A percentile compares a stretch with the other conserved stretches of the same genome.
These are phyloP conservation scores for Citrullus colocynthis DNA, from an alignment of 306 rosid species.

Conservation along the genomic window DNA sequence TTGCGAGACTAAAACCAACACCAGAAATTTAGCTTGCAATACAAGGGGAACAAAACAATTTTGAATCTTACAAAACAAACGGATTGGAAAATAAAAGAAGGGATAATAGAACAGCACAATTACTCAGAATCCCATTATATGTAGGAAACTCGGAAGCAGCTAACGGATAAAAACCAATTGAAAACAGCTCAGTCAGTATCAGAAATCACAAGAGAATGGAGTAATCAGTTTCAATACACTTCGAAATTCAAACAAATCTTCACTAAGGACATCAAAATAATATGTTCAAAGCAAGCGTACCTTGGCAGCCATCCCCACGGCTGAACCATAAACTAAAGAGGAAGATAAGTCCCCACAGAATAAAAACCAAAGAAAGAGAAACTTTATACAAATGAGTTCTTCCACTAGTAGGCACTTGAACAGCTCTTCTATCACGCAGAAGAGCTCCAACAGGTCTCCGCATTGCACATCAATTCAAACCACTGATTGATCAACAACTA, in stretches of 20 bases:
- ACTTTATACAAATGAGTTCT: constrained; percentile 42
- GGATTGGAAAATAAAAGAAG: not conserved
- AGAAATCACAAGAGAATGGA: not conserved
- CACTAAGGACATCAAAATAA: not conserved
- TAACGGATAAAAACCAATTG: not conserved
- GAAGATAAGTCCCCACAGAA: constrained; percentile 58
- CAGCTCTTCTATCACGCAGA: constrained; percentile 46
- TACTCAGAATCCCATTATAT: not conserved
- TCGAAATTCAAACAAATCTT: not conserved
- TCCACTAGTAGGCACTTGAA: constrained; percentile 32
- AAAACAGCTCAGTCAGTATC: not conserved
- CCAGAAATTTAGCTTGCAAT: not conserved
- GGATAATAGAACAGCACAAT: not conserved
- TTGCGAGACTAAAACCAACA: not conserved
- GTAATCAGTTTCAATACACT: not conserved
- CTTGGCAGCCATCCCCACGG: constrained; percentile 50
- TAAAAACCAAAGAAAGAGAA: constrained; percentile 60
- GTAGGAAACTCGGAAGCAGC: not conserved
- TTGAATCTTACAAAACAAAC: not conserved
- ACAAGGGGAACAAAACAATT: not conserved
- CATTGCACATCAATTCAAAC: constrained; percentile 26
- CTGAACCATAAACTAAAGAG: constrained; percentile 69
- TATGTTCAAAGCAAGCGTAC: constrained; percentile 16
- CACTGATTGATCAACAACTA: not conserved
- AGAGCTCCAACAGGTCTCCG: constrained; percentile 72